Evolutionary conservation across 2,329 filamentous ascomycete species (phyloP), one percentile per base, ranked within the genome.

Genomic region (Sporothrix mexicana): DNA sequence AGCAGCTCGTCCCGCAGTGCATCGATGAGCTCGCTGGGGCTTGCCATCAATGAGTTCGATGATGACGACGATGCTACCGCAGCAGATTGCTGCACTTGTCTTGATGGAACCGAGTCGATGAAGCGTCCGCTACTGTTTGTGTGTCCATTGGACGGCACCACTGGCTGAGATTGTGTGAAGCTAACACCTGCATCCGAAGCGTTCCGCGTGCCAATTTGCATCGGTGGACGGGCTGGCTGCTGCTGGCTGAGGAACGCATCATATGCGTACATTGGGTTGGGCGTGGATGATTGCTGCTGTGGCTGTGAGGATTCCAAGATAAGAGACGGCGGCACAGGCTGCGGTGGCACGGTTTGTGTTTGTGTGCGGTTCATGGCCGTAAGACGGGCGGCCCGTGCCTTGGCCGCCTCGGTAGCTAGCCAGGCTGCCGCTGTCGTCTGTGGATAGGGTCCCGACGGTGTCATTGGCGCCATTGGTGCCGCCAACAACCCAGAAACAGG

Each of bases 131-230:
- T 41, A 15, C n/a, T 17, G 15, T 47, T 23, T 25, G 8, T 17
- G 25, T 70, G 25, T 12, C 41, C 41, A 43, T 47, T 47, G 2
- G 36, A 13, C 23, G 59, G 41, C 59, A 23, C 17, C 17, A 43
- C 12, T 25, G 23, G 15, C 17, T 30, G 23, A 1, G 9, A 2
- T 13, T 43, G 20, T 20, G n/a, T 15, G 25, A 71, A 47, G 20
- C 3, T n/a, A 20, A 45, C 6, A 10, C 20, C 17, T 17, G 8
- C 25, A 2, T 62, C 20, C 43, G 47, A 36, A 6, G 47, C 4
- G 6, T 30, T 43, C 25, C 70, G 67, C n/a, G 59, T 67, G 47
- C 61, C 43, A 3, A 71, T 73, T 20, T 73, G 72, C 72, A 71
- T 73, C 0, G 72, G 72, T 2, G 53, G 13, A 1, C 17, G 30